phyloP scores from a whole-genome alignment of 345 rosid genomes.

The Turritis glabra region DNA sequence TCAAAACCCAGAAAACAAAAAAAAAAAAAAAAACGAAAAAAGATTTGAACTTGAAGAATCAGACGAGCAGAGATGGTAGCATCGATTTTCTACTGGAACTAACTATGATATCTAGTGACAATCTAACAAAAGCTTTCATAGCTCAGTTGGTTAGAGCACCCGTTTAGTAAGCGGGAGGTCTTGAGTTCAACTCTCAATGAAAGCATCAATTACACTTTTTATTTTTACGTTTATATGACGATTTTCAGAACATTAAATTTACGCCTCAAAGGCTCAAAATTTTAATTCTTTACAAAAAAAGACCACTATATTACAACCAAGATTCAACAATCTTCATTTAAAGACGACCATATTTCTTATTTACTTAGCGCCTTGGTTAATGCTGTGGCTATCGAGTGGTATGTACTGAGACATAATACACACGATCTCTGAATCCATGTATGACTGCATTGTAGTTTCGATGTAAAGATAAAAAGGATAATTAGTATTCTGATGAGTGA shows the following conservation, averaged over 20 bases:
- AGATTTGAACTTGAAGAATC: neutral
- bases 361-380: neutral
- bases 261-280: conserved; percentile 18
- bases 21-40: neutral
- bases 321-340: neutral
- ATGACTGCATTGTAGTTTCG: conserved; percentile 55
- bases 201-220: neutral
- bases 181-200: conserved; percentile 93
- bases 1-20: neutral
- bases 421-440: conserved; percentile 94
- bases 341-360: neutral
- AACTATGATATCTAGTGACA: accelerated
- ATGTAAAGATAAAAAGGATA: neutral
- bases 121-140: conserved; percentile 42
- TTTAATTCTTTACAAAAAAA: neutral
- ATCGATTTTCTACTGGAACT: neutral
- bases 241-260: neutral
- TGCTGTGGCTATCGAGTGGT: conserved; percentile 73
- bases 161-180: conserved; percentile 98
- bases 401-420: conserved; percentile 91
- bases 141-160: conserved; percentile 99
- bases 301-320: neutral
- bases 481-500: conserved; percentile 11
- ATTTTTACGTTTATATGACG: neutral
- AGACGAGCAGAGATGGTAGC: neutral